A percentile compares a stretch with the other conserved stretches of the same genome.
These are phyloP conservation scores for Acanthochlamys bracteata DNA, from an alignment of 106 monocot genomes.

Conservation along the genomic window DNA sequence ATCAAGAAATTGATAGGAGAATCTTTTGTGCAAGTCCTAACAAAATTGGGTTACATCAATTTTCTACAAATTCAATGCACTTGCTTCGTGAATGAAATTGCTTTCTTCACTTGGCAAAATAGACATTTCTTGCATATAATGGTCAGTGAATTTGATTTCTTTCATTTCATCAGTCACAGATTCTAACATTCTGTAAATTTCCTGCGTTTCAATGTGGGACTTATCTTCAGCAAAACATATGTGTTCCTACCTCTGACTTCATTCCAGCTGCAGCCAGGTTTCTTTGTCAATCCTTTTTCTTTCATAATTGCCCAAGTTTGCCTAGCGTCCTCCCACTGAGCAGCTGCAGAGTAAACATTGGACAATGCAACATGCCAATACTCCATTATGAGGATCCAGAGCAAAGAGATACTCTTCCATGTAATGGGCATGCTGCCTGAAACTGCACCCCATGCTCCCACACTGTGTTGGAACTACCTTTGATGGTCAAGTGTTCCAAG, in stretches of 20 bases:
- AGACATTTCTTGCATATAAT: too few species aligned
- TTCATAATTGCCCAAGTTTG: constrained; percentile 38
- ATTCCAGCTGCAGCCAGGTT: constrained; percentile 54
- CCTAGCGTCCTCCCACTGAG: constrained; percentile 52
- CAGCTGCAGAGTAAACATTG: constrained; percentile 56
- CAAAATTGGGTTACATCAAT: too few species aligned
- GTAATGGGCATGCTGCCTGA: constrained; percentile 50
- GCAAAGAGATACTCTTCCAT: constrained; percentile 46
- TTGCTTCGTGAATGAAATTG: too few species aligned
- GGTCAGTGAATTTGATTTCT: neutral
- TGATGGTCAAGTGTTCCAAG: constrained; percentile 19
- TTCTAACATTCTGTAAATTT: constrained; percentile 39
- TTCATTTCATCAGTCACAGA: constrained; percentile 33
- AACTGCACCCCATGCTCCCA: constrained; percentile 54
- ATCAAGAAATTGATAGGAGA: too few species aligned
- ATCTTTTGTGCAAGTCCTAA: too few species aligned
- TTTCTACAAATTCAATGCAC: too few species aligned
- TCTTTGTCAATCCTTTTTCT: constrained; percentile 57
- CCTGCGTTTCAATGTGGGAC: constrained; percentile 22
- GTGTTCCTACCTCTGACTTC: constrained; percentile 38
- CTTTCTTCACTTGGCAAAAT: too few species aligned
- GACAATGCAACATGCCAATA: constrained; percentile 55
- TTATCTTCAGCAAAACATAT: constrained; percentile 40
- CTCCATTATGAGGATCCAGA: constrained; percentile 51
- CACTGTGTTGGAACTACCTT: constrained; percentile 4